Percentiles rank a stretch among this genome's conserved stretches.
These are phyloP conservation scores for Myriosclerotinia curreyana DNA, from an alignment of 2,329 filamentous ascomycete genomes.

Conservation along the genomic window DNA sequence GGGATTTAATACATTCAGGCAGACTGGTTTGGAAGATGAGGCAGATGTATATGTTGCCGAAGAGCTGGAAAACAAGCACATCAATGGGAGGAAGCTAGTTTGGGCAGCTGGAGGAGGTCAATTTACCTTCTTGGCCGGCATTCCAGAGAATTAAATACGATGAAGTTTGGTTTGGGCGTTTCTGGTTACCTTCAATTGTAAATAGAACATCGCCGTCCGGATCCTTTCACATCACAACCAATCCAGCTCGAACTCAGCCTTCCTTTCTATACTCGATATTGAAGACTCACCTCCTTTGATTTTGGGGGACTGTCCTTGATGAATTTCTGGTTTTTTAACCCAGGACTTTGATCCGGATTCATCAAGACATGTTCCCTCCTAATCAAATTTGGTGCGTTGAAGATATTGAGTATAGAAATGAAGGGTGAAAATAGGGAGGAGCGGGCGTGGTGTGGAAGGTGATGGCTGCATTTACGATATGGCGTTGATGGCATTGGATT, in stretches of 20 bases:
- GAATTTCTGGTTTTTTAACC: conserved; percentile 7
- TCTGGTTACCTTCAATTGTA: not conserved
- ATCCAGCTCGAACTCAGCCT: conserved; percentile 12
- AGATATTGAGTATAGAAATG: not conserved
- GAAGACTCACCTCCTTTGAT: not conserved
- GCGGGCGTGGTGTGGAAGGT: not conserved
- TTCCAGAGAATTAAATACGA: conserved; percentile 10
- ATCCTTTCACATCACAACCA: not conserved
- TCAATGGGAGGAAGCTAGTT: conserved; percentile 68
- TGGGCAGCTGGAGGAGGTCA: conserved; percentile 81
- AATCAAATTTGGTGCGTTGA: not conserved
- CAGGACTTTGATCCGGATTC: conserved; percentile 16
- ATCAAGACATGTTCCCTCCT: not conserved
- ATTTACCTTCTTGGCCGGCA: conserved; percentile 61
- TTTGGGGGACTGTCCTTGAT: conserved; percentile 5
- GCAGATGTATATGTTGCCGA: conserved; percentile 77
- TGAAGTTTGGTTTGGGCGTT: not conserved
- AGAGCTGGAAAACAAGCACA: conserved; percentile 77
- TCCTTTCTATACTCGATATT: not conserved
- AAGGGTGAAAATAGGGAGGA: conserved; percentile 11
- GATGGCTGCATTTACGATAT: conserved; percentile 1
- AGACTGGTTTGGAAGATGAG: conserved; percentile 70
- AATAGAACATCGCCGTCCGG: not conserved
- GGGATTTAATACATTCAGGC: conserved; percentile 78
- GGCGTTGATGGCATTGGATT: conserved; percentile 5